Evolutionary conservation across 2,329 filamentous ascomycete species (phyloP), one percentile per base, ranked within the genome.

Genomic region (Alternaria tenuissima): DNA sequence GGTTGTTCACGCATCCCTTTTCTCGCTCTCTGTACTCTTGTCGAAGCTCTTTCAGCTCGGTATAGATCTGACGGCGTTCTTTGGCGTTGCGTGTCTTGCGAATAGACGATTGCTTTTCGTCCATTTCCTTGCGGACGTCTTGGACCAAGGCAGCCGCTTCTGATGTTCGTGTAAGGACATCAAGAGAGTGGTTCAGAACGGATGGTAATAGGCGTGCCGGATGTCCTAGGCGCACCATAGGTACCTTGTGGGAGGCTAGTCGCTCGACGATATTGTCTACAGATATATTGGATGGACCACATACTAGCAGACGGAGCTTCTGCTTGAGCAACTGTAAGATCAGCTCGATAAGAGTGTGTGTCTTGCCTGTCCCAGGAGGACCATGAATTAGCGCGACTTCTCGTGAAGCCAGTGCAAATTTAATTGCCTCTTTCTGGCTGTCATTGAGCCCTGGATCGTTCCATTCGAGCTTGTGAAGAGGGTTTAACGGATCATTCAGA

Each of bases 191-290:
- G 65, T 89, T 90, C 34, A 98, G 79, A 0, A 99, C 93, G 0
- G 92, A 93, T 0, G 94, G 94, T 0, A 99, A 84, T 26, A 99
- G 85, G 20, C 95, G 89, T 1, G 95, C 95, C 0, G 95, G 95
- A 78, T 99, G 95, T 1, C 95, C 95, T 0, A 99, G 87, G 2
- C 95, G 90, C 36, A 98, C 86, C 70, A 98, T 93, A 0, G 93
- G 90, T 1, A 97, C 85, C 72, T 93, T 93, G 77, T 94, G 91
- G 0, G 91, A 88, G 2, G 93, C 88, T 2, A 98, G 86, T 7
- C 95, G 89, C 79, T 99, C 95, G 8, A 97, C 94, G 59, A 99
- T 96, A 74, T 99, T 99, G 84, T 99, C 95, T 1, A 99, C 95
- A 0, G 93, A 95, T 69, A 99, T 94, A 76, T 99, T 99, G 30